phyloP scores from a whole-genome alignment of 2,329 filamentous ascomycete species.

The Sordariomycetes sp. region DNA sequence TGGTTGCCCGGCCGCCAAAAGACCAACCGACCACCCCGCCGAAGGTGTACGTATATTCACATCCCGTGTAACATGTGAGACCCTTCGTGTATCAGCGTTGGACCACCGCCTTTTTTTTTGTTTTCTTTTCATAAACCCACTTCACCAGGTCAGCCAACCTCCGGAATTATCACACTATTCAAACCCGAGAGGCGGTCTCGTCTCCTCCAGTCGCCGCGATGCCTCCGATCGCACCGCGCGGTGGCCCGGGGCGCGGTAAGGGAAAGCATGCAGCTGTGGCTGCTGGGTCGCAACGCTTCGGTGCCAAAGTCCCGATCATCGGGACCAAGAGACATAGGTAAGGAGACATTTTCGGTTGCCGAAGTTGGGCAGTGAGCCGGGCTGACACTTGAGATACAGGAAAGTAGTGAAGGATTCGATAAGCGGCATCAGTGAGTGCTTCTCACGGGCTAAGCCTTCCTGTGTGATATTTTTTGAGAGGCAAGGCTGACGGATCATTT shows the following conservation, averaged over 20 bases:
- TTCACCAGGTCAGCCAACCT: too few relatives aligned
- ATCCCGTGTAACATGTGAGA: too few relatives aligned
- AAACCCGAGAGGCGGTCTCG: too few relatives aligned
- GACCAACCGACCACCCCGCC: too few relatives aligned
- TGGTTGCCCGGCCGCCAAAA: too few relatives aligned
- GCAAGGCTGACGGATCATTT: neutral
- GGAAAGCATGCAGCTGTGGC: neutral
- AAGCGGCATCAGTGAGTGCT: slow-evolving; percentile 36
- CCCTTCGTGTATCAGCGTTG: too few relatives aligned
- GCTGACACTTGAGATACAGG: slow-evolving; percentile 15
- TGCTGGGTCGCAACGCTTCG: neutral
- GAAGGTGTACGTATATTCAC: too few relatives aligned
- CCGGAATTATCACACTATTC: too few relatives aligned
- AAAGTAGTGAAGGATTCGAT: slow-evolving; percentile 39
- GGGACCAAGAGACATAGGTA: neutral
- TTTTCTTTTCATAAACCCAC: too few relatives aligned
- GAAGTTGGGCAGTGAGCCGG: neutral
- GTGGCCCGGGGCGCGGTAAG: neutral
- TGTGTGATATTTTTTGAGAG: neutral
- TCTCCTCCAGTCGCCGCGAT: neutral
- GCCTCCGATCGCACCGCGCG: neutral
- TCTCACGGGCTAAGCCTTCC: neutral
- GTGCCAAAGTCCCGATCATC: neutral
- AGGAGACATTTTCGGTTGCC: neutral
- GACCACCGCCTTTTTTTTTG: too few relatives aligned